Evolutionary conservation across 2,329 filamentous ascomycete species (phyloP).

Genomic region (Neonectria coccinea): DNA sequence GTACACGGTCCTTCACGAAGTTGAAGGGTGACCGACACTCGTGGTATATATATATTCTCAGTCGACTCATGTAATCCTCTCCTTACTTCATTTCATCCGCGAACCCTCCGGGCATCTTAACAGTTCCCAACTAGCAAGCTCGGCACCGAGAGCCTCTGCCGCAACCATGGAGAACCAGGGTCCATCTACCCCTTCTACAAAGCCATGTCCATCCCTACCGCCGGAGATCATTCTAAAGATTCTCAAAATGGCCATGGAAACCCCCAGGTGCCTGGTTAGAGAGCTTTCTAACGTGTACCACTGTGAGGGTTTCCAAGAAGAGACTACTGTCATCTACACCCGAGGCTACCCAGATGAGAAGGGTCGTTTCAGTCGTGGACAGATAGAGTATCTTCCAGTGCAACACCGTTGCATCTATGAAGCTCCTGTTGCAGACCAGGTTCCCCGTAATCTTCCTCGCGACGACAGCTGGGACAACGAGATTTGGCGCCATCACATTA

Average conservation of each 20-base stretch:
- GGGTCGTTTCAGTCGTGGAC: conserved; percentile 7
- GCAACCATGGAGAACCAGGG: background rate
- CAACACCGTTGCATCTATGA: conserved; percentile 24
- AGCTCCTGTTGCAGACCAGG: conserved; percentile 9
- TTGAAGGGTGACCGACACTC: background rate
- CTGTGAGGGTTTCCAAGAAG: conserved; percentile 4
- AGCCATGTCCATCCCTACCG: conserved; percentile 1
- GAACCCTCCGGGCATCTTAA: background rate
- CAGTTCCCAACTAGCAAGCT: background rate
- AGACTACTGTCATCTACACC: conserved; percentile 28
- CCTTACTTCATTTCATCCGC: background rate
- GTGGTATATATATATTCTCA: background rate
- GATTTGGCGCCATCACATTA: conserved; percentile 8
- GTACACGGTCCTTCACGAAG: no score
- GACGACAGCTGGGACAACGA: conserved; percentile 16
- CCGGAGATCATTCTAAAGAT: conserved; percentile 21
- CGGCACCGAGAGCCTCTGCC: no score
- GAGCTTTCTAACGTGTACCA: conserved; percentile 7
- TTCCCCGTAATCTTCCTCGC: background rate
- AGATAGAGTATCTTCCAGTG: conserved; percentile 10
- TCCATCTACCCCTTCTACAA: background rate
- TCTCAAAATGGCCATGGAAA: conserved; percentile 8
- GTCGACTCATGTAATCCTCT: background rate
- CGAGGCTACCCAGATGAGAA: conserved; percentile 8
- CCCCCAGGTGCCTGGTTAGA: conserved; percentile 14